A percentile compares a stretch with the other conserved stretches of the same genome.
Evolutionary conservation across 441 rosid genomes (phyloP).

Genomic region (Bruguiera hainesii): DNA sequence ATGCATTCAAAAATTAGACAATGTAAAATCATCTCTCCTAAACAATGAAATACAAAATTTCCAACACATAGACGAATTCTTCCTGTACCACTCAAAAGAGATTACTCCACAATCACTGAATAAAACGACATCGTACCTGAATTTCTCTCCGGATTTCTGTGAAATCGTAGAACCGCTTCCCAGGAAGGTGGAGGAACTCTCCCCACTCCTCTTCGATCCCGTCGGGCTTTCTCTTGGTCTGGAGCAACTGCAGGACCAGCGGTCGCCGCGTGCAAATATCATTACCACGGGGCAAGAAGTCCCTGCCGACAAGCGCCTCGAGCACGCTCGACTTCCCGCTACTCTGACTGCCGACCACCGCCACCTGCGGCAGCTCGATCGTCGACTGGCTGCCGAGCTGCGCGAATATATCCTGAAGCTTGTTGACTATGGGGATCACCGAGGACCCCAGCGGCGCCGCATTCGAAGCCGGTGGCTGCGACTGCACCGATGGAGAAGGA

Average conservation of each 20-base stretch:
- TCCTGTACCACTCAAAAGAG: too few relatives aligned
- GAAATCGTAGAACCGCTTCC: slow-evolving; percentile 68
- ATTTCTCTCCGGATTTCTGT: slow-evolving; percentile 77
- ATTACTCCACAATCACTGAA: background rate
- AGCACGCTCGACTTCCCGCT: slow-evolving; percentile 84
- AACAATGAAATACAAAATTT: background rate
- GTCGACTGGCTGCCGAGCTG: slow-evolving; percentile 75
- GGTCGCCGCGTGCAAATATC: slow-evolving; percentile 84
- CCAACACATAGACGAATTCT: background rate
- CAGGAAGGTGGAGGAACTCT: slow-evolving; percentile 74
- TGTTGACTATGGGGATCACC: slow-evolving; percentile 89
- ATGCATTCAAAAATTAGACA: background rate
- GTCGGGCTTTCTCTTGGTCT: slow-evolving; percentile 54
- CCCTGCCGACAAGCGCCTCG: slow-evolving; percentile 74
- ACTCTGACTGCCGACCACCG: slow-evolving; percentile 77
- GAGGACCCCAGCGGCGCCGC: slow-evolving; percentile 65
- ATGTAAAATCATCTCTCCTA: background rate
- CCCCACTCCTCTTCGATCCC: slow-evolving; percentile 72
- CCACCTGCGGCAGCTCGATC: slow-evolving; percentile 79
- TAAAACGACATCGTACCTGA: slow-evolving; percentile 36
- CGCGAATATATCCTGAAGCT: slow-evolving; percentile 92
- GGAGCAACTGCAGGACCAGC: slow-evolving; percentile 73
- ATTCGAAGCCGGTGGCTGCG: slow-evolving; percentile 23
- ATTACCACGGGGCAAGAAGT: slow-evolving; percentile 67
- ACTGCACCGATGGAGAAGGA: slow-evolving; percentile 23